Conservation (phyloP, 139 green algal genomes). For the Deuterostichococcus epilithicus region DNA sequence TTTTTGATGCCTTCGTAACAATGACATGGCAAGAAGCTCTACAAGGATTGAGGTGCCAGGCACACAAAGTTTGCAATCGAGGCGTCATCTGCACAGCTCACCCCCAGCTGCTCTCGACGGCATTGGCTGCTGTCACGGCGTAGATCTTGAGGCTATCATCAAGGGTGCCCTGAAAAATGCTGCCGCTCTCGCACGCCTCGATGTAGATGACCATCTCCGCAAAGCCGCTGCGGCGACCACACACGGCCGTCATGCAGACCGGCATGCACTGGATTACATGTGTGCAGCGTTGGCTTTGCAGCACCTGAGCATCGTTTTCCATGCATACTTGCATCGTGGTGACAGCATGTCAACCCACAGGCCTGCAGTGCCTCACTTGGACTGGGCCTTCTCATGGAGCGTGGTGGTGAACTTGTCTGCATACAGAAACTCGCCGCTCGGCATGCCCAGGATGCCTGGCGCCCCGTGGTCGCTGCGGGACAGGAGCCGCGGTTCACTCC, state of each 20-base stretch:
- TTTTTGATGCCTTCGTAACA: too few relatives aligned
- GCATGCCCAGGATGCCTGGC: slow-evolving; percentile 88
- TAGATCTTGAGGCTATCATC: slow-evolving; percentile 53
- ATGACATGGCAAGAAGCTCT: too few relatives aligned
- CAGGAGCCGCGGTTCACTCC: too few relatives aligned
- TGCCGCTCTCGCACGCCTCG: slow-evolving; percentile 90
- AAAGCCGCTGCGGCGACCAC: slow-evolving; percentile 46
- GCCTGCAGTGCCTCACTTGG: background rate
- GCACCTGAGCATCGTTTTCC: too few relatives aligned
- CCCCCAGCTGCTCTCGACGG: slow-evolving; percentile 84
- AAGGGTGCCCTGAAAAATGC: slow-evolving; percentile 88
- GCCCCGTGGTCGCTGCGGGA: slow-evolving; percentile 41
- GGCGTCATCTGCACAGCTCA: too few relatives aligned
- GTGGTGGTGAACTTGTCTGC: slow-evolving; percentile 78
- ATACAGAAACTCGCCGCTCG: slow-evolving; percentile 77
- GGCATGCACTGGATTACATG: too few relatives aligned
- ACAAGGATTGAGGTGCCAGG: too few relatives aligned
- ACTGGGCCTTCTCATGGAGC: slow-evolving; percentile 38
- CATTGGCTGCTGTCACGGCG: slow-evolving; percentile 85
- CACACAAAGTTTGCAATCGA: too few relatives aligned
- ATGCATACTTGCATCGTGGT: too few relatives aligned
- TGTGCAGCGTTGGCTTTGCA: too few relatives aligned
- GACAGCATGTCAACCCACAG: too few relatives aligned
- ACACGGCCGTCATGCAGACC: background rate
- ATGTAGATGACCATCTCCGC: slow-evolving; percentile 82